Evolutionary conservation across 306 rosid species (phyloP), one percentile per base, ranked within the genome.

Genomic region (Vigna unguiculata): DNA sequence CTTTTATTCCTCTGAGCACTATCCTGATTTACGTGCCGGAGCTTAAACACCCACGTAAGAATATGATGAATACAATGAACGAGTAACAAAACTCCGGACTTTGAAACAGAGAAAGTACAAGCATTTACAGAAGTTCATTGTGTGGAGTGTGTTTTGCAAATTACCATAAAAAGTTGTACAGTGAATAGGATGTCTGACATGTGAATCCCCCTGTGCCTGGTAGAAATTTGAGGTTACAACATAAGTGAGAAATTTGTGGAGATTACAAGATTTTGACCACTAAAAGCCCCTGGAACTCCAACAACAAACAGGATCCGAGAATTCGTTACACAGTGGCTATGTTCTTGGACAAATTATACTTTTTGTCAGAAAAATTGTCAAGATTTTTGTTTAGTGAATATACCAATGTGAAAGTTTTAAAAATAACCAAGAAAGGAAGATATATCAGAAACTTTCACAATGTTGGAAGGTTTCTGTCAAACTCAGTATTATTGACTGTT

Each of bases 401-500:
- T 25, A 61, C n/a, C 38, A 60, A 74, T 6, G n/a, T 46, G 51
- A 61, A 46, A 41, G 11, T 58, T 45, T 21, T 57, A 72, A 72
- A 51, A 72, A 34, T 52, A 71, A 32, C 19, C 47, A 34, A 71
- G 21, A 52, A 70, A 40, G 24, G 51, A 41, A 72, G 45, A 59
- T 43, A 24, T 11, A 59, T 45, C 30, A 74, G 58, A 74, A 58
- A 22, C 15, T n/a, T 16, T n/a, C 20, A 10, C 69, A 73, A 22
- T 72, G 68, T 45, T 43, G 12, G 30, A 38, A 58, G 55, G 59
- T 15, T 43, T 40, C 40, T 22, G 53, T 72, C 68, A 72, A 16
- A 40, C 54, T 24, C 36, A 2, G 58, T 58, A 43, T 58, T 58
- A 43, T 58, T 24, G 28, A 58, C 32, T 25, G 17, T 12, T n/a